Base-by-base conservation (phyloP, 805 yeast genomes). In the Candida nonsorbophila region DNA sequence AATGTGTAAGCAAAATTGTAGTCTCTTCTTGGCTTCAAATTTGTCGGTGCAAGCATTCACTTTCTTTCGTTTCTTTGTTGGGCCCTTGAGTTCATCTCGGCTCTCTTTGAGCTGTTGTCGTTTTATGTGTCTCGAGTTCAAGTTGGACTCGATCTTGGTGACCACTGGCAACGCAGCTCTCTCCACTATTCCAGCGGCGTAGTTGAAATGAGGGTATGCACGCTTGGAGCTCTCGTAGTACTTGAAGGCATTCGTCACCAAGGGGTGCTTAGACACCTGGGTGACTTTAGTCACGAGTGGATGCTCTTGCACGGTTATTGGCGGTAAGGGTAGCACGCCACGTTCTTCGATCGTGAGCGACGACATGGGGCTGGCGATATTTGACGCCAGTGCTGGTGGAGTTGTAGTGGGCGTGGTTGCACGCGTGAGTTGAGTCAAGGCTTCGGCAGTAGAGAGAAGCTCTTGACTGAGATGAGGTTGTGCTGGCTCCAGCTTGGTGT, bases 1-100 rank as follows among this genome's bases (percentile, higher is more conserved):
- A 29, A 88, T 66, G 42, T 86, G 88, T 26, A 88, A 66, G 44
- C 94, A 77, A 47, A 90, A 82, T 20, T 83, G 78, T 26, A 87
- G 50, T 40, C 88, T 69, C 40, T 79, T 79, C 36, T 84, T 74
- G 15, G 88, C 80, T 45, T 85, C 95, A 32, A 31, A 27, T 27
- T 35, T 44, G 12, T 27, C 42, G 3, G 38, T 19, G n/a, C n/a
- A n/a, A 15, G 17, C 25, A 16, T 33, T 33, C 13, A 38, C 28
- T 27, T 23, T 41, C 5, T 16, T 15, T 32, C 41, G 33, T 19
- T 38, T 40, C 22, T 29, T 29, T 30, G 28, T 33, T 24, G 14
- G 22, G 21, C 30, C 27, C 19, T 20, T 25, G 4, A 20, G 17
- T 11, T 21, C 13, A 4, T 18, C 35, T n/a, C 28, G 39, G 10